phyloP scores from a whole-genome alignment of 345 rosid genomes.

The Salix udensis region DNA sequence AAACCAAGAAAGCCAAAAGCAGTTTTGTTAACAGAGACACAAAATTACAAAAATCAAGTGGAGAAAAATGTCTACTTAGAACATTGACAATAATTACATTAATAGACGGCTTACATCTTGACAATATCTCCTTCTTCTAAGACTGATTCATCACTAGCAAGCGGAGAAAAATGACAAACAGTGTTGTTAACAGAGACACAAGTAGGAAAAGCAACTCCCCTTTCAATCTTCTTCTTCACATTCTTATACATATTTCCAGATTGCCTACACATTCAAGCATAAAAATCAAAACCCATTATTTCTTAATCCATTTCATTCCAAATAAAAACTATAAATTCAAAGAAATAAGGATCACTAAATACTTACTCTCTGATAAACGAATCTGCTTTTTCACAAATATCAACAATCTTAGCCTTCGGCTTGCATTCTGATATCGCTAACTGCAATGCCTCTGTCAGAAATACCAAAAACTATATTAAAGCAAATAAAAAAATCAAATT shows the following conservation, averaged over 20 bases:
- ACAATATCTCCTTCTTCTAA: constrained; percentile 85
- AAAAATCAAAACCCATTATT: constrained; percentile 2
- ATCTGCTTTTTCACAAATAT: constrained; percentile 86
- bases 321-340: neutral
- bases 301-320: neutral
- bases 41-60: no score
- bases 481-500: neutral
- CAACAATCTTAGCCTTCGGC: constrained; percentile 81
- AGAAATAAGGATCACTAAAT: neutral
- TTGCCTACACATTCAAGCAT: constrained; percentile 45
- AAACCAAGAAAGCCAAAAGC: constrained; percentile 4
- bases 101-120: constrained; percentile 60
- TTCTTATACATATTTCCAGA: constrained; percentile 88
- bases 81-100: neutral
- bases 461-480: neutral
- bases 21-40: no score
- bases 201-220: constrained; percentile 94
- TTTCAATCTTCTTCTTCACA: constrained; percentile 83
- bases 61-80: no score
- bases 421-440: constrained; percentile 71
- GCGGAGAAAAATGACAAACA: constrained; percentile 85
- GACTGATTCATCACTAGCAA: constrained; percentile 67
- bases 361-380: constrained; percentile 82
- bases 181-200: constrained; percentile 86
- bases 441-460: constrained; percentile 71